Evolutionary conservation across 2,329 filamentous ascomycete genomes (phyloP).

Genomic region (Fusarium staphyleae): DNA sequence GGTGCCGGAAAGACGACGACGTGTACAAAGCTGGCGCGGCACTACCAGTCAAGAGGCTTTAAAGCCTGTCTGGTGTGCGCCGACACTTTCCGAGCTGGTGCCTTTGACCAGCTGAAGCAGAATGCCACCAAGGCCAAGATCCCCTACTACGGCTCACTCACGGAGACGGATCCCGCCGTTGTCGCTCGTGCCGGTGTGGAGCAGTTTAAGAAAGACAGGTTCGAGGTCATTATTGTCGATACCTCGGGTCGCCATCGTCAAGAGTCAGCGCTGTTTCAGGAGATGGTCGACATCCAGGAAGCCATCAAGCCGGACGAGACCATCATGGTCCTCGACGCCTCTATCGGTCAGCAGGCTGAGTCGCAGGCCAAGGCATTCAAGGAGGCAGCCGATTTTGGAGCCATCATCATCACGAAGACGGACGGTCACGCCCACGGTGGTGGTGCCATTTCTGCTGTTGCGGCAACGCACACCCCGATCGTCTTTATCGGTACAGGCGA

Average conservation of each 20-base stretch:
- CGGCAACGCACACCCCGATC: slow-evolving; percentile 94
- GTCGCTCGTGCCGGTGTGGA: slow-evolving; percentile 96
- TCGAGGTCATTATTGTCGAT: slow-evolving; percentile 98
- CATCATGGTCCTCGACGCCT: slow-evolving; percentile 96
- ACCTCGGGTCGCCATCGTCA: slow-evolving; percentile 95
- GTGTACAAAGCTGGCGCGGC: slow-evolving; percentile 93
- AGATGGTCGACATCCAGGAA: slow-evolving; percentile 96
- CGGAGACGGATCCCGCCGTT: slow-evolving; percentile 92
- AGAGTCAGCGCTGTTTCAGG: slow-evolving; percentile 92
- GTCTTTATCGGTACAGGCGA: slow-evolving; percentile 98
- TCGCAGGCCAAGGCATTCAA: slow-evolving; percentile 97
- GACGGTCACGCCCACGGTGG: slow-evolving; percentile 95
- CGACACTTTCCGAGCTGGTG: slow-evolving; percentile 97
- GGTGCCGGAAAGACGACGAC: slow-evolving; percentile 98
- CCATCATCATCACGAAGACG: slow-evolving; percentile 99
- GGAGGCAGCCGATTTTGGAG: slow-evolving; percentile 93
- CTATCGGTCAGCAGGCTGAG: slow-evolving; percentile 95
- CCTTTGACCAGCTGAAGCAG: slow-evolving; percentile 98
- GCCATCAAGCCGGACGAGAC: slow-evolving; percentile 92
- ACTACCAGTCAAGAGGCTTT: slow-evolving; percentile 94
- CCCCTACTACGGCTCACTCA: slow-evolving; percentile 95
- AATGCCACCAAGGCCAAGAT: slow-evolving; percentile 99
- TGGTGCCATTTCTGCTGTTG: slow-evolving; percentile 96
- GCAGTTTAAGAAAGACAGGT: slow-evolving; percentile 98
- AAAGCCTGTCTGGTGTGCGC: slow-evolving; percentile 94